Percentiles rank a stretch among this genome's conserved stretches.
These are phyloP conservation scores for Nannochloropsis oceanica DNA, from an alignment of 108 stramenopile genomes.

Conservation along the genomic window DNA sequence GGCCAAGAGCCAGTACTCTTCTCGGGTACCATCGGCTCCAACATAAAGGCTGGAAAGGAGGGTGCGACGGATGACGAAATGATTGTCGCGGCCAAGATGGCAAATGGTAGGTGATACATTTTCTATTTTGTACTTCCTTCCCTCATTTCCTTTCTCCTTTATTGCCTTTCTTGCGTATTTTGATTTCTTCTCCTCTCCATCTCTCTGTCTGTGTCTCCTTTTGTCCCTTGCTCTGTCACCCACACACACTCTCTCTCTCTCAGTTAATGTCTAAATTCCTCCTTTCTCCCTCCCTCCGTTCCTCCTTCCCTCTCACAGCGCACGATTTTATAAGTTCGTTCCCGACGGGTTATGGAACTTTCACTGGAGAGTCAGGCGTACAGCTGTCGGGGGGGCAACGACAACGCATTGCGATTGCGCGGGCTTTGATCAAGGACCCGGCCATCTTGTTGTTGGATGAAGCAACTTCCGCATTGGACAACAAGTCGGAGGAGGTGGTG, in stretches of 20 bases:
- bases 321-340: neutral
- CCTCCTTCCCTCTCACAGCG: neutral
- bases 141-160: neutral
- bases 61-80: conserved; percentile 51
- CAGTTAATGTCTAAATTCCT: no score
- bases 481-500: conserved; percentile 42
- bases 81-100: conserved; percentile 58
- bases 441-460: conserved; percentile 70
- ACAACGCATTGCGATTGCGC: conserved; percentile 14
- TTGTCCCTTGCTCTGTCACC: neutral
- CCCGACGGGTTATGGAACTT: conserved; percentile 2
- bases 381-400: conserved; percentile 11
- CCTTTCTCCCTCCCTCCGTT: neutral
- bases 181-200: neutral
- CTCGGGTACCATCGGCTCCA: conserved; percentile 62
- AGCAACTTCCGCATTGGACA: conserved; percentile 68
- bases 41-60: conserved; percentile 66
- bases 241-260: no score
- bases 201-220: neutral
- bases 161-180: neutral
- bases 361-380: conserved; percentile 13
- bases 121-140: neutral
- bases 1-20: conserved; percentile 64
- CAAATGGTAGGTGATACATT: conserved; percentile 59
- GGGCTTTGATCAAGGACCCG: conserved; percentile 35